Percentiles rank a stretch among this genome's conserved stretches.
These are phyloP conservation scores for Musa acuminata DNA, from an alignment of 176 grass and related monocot species.

Conservation along the genomic window DNA sequence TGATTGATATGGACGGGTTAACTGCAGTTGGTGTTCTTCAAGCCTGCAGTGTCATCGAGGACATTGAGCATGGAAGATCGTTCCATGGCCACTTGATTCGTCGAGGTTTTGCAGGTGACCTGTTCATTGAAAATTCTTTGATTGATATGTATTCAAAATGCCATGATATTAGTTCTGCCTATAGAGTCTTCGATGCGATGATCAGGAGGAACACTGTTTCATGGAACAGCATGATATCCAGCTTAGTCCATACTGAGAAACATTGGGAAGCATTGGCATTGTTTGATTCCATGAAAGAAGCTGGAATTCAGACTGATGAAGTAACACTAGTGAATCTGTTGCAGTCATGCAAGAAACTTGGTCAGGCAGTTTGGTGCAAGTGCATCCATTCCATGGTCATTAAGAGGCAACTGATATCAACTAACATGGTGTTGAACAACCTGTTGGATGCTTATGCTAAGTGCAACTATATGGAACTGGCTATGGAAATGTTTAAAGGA, in stretches of 20 bases:
- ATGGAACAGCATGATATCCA: slow-evolving; percentile 52
- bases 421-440: slow-evolving; percentile 27
- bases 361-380: slow-evolving; percentile 31
- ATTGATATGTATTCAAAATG: slow-evolving; percentile 32
- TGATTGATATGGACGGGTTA: slow-evolving; percentile 18
- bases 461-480: slow-evolving; percentile 24
- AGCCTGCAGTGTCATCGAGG: slow-evolving; percentile 21
- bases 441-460: slow-evolving; percentile 54
- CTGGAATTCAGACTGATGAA: slow-evolving; percentile 11
- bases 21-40: slow-evolving; percentile 24
- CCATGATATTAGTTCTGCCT: slow-evolving; percentile 19
- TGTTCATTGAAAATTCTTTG: slow-evolving; percentile 22
- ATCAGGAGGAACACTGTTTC: slow-evolving; percentile 30
- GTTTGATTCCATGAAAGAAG: slow-evolving; percentile 16
- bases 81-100: slow-evolving; percentile 19
- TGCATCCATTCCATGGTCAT: slow-evolving; percentile 30
- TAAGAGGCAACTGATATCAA: slow-evolving; percentile 21
- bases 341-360: slow-evolving; percentile 44
- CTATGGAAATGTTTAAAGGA: slow-evolving; percentile 22
- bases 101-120: slow-evolving; percentile 21
- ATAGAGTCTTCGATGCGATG: slow-evolving; percentile 16
- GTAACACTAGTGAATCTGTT: slow-evolving; percentile 36
- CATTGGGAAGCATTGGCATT: slow-evolving; percentile 12
- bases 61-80: slow-evolving; percentile 6
- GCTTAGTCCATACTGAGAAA: slow-evolving; percentile 22